Base-by-base conservation (phyloP, 169 alveolate genomes). In the Cryptosporidium andersoni region DNA sequence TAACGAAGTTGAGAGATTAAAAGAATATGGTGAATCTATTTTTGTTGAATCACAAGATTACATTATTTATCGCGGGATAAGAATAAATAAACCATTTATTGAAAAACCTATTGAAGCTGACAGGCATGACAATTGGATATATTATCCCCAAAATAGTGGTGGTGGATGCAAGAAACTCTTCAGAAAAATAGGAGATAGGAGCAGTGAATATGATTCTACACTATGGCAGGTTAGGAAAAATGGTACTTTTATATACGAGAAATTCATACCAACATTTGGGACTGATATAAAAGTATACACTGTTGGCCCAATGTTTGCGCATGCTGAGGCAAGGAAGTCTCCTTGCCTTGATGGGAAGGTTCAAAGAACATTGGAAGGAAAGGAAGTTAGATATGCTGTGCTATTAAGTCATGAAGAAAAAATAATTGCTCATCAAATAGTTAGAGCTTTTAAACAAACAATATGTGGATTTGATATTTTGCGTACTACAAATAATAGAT, bases 251-350 rank as follows among this genome's bases (percentile, higher is more conserved):
- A 91, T 96, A 11, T 97, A 97, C 89, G 97, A 95, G 88, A 96
- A 95, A 80, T 97, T 97, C 88, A 88, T 98, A 80, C 94, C 97
- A 49, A 96, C 99, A 0, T 96, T 95, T 88, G 99, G 99, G 14
- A 97, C 98, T 62, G 99, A 98, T 82, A 96, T 98, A 52, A 98
- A 98, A 91, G 99, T 96, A 1, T 96, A 97, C 89, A 95, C 99
- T 0, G 99, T 98, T 16, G 99, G 99, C 2, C 95, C 94, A 25
- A 95, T 96, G 90, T 97, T 95, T 89, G 98, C 98, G 7, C 99
- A 98, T 89, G 99, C 99, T 0, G 99, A 98, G 89, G 99, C 99
- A 4, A 90, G 99, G 63, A 98, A 97, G 82, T 92, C 98, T 67
- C 99, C 99, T 36, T 88, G 96, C 25, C 90, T 97, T 51, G 98